phyloP scores from a whole-genome alignment of 176 grass and related monocot species.

The Thinopyrum elongatum region DNA sequence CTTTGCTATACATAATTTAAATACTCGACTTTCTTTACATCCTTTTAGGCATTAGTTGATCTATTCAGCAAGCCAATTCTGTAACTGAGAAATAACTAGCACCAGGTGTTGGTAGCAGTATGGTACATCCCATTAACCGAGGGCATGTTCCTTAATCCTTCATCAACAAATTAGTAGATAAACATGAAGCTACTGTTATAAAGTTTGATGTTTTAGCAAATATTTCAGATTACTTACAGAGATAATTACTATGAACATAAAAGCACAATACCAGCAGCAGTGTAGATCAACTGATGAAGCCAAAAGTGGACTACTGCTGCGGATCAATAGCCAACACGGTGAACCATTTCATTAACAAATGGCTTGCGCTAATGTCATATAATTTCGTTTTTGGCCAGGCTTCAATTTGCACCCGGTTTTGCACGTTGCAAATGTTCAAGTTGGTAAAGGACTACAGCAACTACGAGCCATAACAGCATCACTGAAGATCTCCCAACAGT shows the following conservation, averaged over 20 bases:
- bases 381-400: neutral
- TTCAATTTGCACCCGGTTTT: neutral
- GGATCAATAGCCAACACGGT: neutral
- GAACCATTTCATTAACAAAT: neutral
- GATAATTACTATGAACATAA: neutral
- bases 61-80: slow-evolving; percentile 1
- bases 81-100: neutral
- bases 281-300: neutral
- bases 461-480: neutral
- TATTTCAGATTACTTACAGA: neutral
- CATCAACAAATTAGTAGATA: neutral
- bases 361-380: neutral
- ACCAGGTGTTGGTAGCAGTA: neutral
- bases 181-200: neutral
- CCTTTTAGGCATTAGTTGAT: neutral
- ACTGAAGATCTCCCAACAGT: neutral
- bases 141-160: neutral
- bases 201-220: neutral
- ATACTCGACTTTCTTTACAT: neutral
- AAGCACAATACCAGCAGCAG: neutral
- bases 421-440: neutral
- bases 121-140: neutral
- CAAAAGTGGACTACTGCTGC: neutral
- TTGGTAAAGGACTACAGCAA: neutral
- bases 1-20: slow-evolving; percentile 10